A percentile compares a stretch with the other conserved stretches of the same genome.
Conservation (phyloP, 768 basidiomycete genomes). For the Phanerochaete sordida region DNA sequence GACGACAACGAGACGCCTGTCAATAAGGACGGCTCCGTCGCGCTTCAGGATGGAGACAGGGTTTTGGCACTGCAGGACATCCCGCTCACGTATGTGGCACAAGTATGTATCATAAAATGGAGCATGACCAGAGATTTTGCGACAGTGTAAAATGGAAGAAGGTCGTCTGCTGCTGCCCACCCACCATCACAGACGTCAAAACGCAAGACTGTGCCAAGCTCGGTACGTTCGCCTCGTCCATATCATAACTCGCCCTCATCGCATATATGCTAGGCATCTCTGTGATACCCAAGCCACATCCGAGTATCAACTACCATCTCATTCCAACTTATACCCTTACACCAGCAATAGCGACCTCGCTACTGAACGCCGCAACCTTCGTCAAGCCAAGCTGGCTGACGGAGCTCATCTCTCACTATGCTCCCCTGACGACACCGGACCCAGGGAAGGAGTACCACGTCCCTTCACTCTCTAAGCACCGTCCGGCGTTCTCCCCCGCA, state of each 20-base stretch:
- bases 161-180: conserved; percentile 20
- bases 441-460: conserved; percentile 51
- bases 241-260: neutral
- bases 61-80: conserved; percentile 43
- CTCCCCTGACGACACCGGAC: conserved; percentile 11
- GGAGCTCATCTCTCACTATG: conserved; percentile 54
- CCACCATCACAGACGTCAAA: neutral
- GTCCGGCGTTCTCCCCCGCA: conserved; percentile 52
- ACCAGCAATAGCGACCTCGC: conserved; percentile 49
- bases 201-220: conserved; percentile 32
- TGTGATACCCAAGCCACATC: conserved; percentile 40
- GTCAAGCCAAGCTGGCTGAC: conserved; percentile 68
- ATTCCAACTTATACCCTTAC: conserved; percentile 47
- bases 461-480: conserved; percentile 51
- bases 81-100: conserved; percentile 40
- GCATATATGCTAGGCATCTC: conserved; percentile 46
- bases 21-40: conserved; percentile 32
- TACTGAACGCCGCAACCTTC: conserved; percentile 54
- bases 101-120: neutral
- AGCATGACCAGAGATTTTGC: neutral
- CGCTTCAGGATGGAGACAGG: conserved; percentile 53
- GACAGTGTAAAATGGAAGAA: conserved; percentile 26
- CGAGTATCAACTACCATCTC: conserved; percentile 64
- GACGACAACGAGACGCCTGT: conserved; percentile 35
- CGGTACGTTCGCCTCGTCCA: conserved; percentile 35